Conservation (phyloP, 1,284 basidiomycete species). For the Irpex lacteus region DNA sequence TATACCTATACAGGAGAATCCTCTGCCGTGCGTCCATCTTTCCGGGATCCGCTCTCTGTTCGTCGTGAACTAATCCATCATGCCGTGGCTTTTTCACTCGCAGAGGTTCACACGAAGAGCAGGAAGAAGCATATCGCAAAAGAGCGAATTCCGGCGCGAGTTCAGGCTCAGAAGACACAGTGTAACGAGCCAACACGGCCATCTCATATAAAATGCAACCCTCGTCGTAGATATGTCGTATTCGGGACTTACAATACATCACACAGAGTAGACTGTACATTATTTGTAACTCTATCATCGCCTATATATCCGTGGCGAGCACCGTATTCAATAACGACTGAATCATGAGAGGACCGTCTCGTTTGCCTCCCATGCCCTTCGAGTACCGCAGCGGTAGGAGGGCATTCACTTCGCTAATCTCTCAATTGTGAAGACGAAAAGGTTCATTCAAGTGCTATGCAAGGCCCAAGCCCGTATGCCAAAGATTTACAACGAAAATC, state of each 20-base stretch:
- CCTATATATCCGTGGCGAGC: neutral
- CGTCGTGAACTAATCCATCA: constrained; percentile 6
- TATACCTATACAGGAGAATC: constrained; percentile 74
- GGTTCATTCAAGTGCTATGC: neutral
- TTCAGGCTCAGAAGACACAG: constrained; percentile 18
- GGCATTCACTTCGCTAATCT: neutral
- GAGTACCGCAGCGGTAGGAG: neutral
- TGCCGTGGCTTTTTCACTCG: constrained; percentile 12
- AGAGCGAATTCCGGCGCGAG: constrained; percentile 21
- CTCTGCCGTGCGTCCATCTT: constrained; percentile 57
- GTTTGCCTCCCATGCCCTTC: neutral
- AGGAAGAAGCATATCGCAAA: constrained; percentile 51
- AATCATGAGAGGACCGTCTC: neutral
- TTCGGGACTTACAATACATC: neutral
- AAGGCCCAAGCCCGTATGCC: neutral
- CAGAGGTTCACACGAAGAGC: constrained; percentile 63
- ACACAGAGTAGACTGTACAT: neutral
- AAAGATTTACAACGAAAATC: neutral
- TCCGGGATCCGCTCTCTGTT: neutral
- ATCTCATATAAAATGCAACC: constrained; percentile 1
- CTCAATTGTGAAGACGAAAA: neutral
- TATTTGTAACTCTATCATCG: constrained; percentile 1
- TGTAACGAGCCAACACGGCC: neutral
- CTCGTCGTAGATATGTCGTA: neutral
- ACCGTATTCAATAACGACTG: neutral